These are phyloP conservation scores for Penicillium atrosanguineum DNA, from an alignment of 495 filamentous ascomycete genomes.

Conservation along the genomic window DNA sequence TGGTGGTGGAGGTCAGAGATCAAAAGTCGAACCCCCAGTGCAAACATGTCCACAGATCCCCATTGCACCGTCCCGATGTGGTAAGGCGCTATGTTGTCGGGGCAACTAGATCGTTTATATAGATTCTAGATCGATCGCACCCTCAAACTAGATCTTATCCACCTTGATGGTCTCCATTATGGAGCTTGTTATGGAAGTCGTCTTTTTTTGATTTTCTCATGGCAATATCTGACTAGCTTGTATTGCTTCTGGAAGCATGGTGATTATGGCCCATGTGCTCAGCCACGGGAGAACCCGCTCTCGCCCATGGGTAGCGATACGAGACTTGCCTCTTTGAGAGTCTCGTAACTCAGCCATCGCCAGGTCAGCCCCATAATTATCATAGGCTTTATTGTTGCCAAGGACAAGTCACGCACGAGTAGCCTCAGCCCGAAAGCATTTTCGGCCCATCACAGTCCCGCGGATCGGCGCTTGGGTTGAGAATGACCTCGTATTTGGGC, in stretches of 20 bases:
- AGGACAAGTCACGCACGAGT: not conserved
- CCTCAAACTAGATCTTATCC: not conserved
- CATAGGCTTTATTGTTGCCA: not conserved
- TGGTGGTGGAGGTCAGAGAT: slow-evolving; percentile 14
- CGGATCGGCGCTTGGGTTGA: not conserved
- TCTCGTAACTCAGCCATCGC: not conserved
- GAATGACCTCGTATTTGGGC: slow-evolving; percentile 11
- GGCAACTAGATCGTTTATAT: slow-evolving; percentile 13
- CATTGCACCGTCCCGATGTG: slow-evolving; percentile 11
- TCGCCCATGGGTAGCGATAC: not conserved
- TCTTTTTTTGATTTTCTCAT: not conserved
- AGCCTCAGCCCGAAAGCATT: not conserved
- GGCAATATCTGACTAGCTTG: not conserved
- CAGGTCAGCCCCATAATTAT: not conserved
- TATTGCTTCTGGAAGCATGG: not conserved
- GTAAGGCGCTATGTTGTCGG: slow-evolving; percentile 12
- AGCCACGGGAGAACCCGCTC: not conserved
- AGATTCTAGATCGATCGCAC: not conserved
- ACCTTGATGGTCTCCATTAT: not conserved
- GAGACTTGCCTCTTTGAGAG: not conserved
- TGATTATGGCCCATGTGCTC: not conserved
- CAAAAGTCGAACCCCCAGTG: slow-evolving; percentile 3
- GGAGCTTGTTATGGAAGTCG: not conserved
- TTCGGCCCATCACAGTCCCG: not conserved
- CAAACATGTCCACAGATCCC: slow-evolving; percentile 19